These are phyloP conservation scores for Dothideomycetes sp. DNA, from an alignment of 2,329 filamentous ascomycete genomes.

Conservation along the genomic window DNA sequence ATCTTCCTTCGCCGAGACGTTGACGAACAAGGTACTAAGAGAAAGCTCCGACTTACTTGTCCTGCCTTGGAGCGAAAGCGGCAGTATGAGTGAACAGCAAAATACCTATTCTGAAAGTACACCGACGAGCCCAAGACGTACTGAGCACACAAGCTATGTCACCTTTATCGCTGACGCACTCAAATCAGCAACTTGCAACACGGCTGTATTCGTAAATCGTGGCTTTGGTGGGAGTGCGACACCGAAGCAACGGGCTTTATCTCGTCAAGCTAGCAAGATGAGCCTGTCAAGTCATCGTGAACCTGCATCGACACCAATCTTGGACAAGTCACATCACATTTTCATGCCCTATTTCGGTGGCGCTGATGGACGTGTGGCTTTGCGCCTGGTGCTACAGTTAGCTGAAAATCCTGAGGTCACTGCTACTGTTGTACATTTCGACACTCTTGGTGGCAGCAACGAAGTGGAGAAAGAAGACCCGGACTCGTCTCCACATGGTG, in stretches of 20 bases:
- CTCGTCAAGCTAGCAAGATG: conserved; percentile 44
- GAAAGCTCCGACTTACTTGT: conserved; percentile 59
- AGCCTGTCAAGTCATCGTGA: conserved; percentile 55
- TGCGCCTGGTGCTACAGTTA: conserved; percentile 75
- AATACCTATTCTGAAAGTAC: not conserved
- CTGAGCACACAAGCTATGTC: conserved; percentile 52
- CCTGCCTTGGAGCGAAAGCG: conserved; percentile 83
- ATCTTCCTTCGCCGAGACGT: conserved; percentile 66
- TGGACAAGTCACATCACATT: conserved; percentile 68
- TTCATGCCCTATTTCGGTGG: conserved; percentile 84
- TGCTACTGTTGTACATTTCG: conserved; percentile 61
- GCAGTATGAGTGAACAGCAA: conserved; percentile 59
- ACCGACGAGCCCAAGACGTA: conserved; percentile 39
- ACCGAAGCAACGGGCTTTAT: conserved; percentile 30
- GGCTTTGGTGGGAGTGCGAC: conserved; percentile 46
- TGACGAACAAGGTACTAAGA: conserved; percentile 52
- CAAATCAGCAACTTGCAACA: conserved; percentile 53
- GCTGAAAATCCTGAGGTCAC: conserved; percentile 71
- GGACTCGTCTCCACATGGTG: conserved; percentile 7
- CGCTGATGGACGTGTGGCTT: conserved; percentile 67
- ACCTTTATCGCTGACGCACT: conserved; percentile 65
- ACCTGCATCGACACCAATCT: conserved; percentile 45
- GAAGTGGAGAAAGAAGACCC: not conserved
- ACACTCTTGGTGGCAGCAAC: conserved; percentile 14
- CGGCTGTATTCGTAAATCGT: conserved; percentile 72